Evolutionary conservation across 176 grass and related monocot species (phyloP).

Genomic region (Eremochloa ophiuroides): DNA sequence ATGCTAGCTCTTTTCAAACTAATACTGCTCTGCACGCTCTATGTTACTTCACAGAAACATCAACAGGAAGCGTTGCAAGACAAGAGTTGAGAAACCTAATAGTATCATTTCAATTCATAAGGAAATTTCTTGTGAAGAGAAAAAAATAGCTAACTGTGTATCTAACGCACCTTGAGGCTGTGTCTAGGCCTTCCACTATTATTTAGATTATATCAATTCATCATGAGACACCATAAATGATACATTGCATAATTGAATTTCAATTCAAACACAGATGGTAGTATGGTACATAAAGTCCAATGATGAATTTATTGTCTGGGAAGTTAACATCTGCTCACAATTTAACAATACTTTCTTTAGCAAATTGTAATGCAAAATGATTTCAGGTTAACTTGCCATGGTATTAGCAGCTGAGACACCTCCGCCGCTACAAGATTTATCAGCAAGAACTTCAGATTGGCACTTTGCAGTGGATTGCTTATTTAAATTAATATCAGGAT

Average conservation of each 20-base stretch:
- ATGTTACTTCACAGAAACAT: not conserved
- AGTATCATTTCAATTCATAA: not conserved
- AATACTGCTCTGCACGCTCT: not conserved
- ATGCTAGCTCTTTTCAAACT: slow-evolving; percentile 3
- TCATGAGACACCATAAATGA: not conserved
- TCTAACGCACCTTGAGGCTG: not conserved
- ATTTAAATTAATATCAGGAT: slow-evolving; percentile 15
- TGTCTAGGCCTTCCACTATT: not conserved
- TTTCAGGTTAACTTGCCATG: slow-evolving; percentile 35
- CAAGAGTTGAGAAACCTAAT: not conserved
- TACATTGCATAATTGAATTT: not conserved
- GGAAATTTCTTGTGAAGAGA: not conserved
- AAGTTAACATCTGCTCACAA: not conserved
- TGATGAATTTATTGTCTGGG: not conserved
- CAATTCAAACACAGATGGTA: not conserved
- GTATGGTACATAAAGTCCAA: not conserved
- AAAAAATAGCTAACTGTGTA: not conserved
- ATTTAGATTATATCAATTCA: slow-evolving; percentile 4
- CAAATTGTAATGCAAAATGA: slow-evolving; percentile 1
- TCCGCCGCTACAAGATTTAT: slow-evolving; percentile 19
- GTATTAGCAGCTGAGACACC: slow-evolving; percentile 17
- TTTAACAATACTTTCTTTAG: not conserved
- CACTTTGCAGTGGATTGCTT: slow-evolving; percentile 27
- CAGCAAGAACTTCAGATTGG: slow-evolving; percentile 16
- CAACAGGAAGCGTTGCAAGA: not conserved